Percentiles rank a stretch among this genome's conserved stretches.
Conservation (phyloP, 345 rosid species). For the Salix dunnii region DNA sequence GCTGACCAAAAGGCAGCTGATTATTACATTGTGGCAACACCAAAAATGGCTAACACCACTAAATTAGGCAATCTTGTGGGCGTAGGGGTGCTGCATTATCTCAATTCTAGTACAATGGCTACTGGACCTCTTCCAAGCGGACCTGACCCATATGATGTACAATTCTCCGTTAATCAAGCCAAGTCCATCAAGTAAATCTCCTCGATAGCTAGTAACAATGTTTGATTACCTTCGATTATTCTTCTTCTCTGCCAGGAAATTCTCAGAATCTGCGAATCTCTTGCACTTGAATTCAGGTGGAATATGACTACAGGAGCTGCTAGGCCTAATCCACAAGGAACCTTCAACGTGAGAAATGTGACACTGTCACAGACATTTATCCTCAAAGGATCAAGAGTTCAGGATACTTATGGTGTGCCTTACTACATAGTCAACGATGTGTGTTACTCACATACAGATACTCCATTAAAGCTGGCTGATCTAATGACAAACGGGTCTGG, state of each 20-base stretch:
- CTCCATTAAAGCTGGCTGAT: conserved; percentile 55
- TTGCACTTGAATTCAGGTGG: conserved; percentile 35
- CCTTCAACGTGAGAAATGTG: conserved; percentile 51
- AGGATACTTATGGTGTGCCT: conserved; percentile 11
- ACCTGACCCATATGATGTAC: conserved; percentile 37
- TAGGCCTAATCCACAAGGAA: conserved; percentile 63
- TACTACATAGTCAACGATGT: conserved; percentile 39
- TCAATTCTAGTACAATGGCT: conserved; percentile 19
- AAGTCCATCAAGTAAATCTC: conserved; percentile 30
- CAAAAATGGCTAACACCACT: conserved; percentile 27
- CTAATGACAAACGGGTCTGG: conserved; percentile 28
- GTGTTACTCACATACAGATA: conserved; percentile 31
- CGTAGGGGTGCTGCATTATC: conserved; percentile 33
- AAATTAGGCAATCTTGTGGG: conserved; percentile 10
- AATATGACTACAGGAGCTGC: conserved; percentile 60
- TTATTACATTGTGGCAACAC: conserved; percentile 39
- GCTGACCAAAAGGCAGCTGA: conserved; percentile 26
- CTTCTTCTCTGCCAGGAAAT: neutral
- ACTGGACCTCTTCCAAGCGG: conserved; percentile 26
- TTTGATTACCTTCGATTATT: neutral
- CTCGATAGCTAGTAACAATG: too few relatives aligned
- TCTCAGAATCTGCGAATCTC: neutral
- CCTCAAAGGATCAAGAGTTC: conserved; percentile 24
- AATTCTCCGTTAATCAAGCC: conserved; percentile 38
- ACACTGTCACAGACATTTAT: conserved; percentile 40